Evolutionary conservation across 805 yeast genomes (phyloP).

Genomic region (Jamesozyma piceae): DNA sequence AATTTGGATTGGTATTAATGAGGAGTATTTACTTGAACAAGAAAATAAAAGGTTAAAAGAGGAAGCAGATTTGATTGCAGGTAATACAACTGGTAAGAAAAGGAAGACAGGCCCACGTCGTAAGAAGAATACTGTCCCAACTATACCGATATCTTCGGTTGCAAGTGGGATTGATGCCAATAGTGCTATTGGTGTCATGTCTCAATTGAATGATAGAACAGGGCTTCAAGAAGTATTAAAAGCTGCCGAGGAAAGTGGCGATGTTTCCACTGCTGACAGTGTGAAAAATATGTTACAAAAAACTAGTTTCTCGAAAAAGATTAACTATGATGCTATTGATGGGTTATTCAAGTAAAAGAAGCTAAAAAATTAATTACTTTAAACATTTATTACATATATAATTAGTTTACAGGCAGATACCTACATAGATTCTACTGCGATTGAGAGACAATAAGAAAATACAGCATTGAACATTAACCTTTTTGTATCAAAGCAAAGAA

Average conservation of each 20-base stretch:
- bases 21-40: conserved; percentile 75
- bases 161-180: conserved; percentile 15
- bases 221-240: conserved; percentile 37
- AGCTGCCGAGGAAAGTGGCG: conserved; percentile 27
- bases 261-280: conserved; percentile 61
- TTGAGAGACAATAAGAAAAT: no score
- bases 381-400: background rate
- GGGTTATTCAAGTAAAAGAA: conserved; percentile 31
- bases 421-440: no score
- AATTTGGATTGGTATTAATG: conserved; percentile 84
- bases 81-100: conserved; percentile 53
- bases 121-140: conserved; percentile 9
- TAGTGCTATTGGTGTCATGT: conserved; percentile 17
- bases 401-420: background rate
- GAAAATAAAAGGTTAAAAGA: conserved; percentile 73
- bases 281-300: conserved; percentile 69
- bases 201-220: conserved; percentile 20
- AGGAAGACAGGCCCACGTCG: conserved; percentile 26
- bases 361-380: no score
- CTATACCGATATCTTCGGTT: background rate
- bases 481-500: no score
- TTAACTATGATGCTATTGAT: conserved; percentile 77
- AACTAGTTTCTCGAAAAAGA: conserved; percentile 75
- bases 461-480: no score
- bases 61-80: conserved; percentile 82